Percentiles rank a stretch among this genome's conserved stretches.
Evolutionary conservation across 2,329 filamentous ascomycete species (phyloP).

Genomic region (Neodidymelliopsis sp.): DNA sequence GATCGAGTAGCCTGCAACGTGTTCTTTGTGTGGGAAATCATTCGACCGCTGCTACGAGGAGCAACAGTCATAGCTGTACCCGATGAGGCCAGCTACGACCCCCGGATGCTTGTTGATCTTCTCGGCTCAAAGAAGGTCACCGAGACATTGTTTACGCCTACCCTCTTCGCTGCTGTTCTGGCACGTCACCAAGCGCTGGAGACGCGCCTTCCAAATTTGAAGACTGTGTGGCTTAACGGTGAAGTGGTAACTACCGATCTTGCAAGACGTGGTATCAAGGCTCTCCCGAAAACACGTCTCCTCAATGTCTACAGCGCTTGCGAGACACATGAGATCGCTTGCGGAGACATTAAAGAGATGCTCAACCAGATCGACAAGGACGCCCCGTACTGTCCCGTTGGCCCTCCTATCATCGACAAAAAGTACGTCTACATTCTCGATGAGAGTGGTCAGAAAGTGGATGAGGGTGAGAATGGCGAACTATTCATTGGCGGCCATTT

Average conservation of each 20-base stretch:
- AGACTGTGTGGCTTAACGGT: constrained; percentile 80
- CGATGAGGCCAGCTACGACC: constrained; percentile 80
- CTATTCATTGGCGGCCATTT: constrained; percentile 77
- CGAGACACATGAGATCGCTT: constrained; percentile 82
- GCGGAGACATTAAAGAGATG: constrained; percentile 75
- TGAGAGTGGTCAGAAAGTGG: constrained; percentile 70
- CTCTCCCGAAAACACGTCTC: constrained; percentile 72
- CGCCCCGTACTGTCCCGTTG: constrained; percentile 75
- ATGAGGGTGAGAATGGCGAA: constrained; percentile 70
- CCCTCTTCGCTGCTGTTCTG: constrained; percentile 76
- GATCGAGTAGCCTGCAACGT: constrained; percentile 88
- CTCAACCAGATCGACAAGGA: constrained; percentile 63
- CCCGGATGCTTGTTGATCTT: constrained; percentile 74
- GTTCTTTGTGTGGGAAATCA: constrained; percentile 86
- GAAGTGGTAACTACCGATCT: constrained; percentile 84
- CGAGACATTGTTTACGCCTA: constrained; percentile 85
- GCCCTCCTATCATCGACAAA: constrained; percentile 69
- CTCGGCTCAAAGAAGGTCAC: constrained; percentile 72
- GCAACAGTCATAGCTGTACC: constrained; percentile 79
- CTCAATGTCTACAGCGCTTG: constrained; percentile 85
- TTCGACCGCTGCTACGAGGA: constrained; percentile 77
- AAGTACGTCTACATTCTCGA: constrained; percentile 76
- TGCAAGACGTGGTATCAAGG: constrained; percentile 70
- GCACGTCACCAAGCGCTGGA: constrained; percentile 72
- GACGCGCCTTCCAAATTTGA: constrained; percentile 68